Evolutionary conservation across 306 rosid species (phyloP), one percentile per base, ranked within the genome.

Genomic region (Begonia peltatifolia): DNA sequence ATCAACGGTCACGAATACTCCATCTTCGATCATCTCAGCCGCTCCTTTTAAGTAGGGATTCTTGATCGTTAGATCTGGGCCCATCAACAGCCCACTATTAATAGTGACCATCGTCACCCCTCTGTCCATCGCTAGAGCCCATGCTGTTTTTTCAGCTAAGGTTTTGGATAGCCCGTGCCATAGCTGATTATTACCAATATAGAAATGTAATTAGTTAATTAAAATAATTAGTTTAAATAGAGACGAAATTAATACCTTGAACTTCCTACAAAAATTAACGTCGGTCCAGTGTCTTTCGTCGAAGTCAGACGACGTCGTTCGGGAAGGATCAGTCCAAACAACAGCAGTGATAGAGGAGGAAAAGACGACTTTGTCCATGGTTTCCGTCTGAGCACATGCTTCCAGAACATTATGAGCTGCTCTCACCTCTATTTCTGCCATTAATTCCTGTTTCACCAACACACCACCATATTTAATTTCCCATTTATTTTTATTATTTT

Each of bases 361-460:
- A 22, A 70, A 70, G 20, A 70, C 54, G 2, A 70, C 75, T 46
- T 60, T 70, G 5, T 70, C 47, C 1, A 70, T 50, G 41, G 70
- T 59, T 5, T 70, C 63, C 1, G 70, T 70, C 22, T 64, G 75
- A 9, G 70, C 70, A 64, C 75, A 70, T 25, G 75, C 75, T 64
- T 70, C 75, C 63, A 70, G 70, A 10, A 70, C 70, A 44, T 70
- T 70, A 47, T 70, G 75, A 59, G 75, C 75, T 55, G 75, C 75
- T 56, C 70, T 64, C 6, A 70, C 75, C 69, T 70, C 75, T 3
- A 52, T 30, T 14, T 70, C 75, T 15, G 54, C 63, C 70, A 70
- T 64, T 49, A 55, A 59, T 70, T 70, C 75, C 75, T 70, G 66
- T 7, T 30, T 30, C 63, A 53, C 57, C 41, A 58, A 6, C 46